Base-by-base conservation (phyloP, 768 basidiomycete species). In the Leccinum fibrillosum region DNA sequence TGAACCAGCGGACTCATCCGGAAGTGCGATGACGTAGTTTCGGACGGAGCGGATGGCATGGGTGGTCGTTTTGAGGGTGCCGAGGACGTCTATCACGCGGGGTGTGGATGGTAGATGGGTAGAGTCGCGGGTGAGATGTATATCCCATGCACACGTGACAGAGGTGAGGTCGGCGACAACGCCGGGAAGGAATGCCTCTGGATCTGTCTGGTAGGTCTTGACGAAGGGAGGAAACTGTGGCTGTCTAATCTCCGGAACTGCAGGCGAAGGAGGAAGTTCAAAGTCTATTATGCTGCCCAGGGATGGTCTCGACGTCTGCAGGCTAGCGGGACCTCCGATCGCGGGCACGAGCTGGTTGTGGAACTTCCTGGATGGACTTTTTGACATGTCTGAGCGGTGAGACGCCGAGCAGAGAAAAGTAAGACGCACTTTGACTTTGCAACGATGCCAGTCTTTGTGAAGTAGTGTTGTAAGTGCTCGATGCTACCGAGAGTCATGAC, bases 401-500 rank as follows among this genome's bases (percentile, higher is more conserved):
- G 32, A 12, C 4, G 15, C 5, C 35, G 11, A 21, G 17, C 11
- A 28, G 49, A 56, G 23, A 44, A n/a, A 32, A 49, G 35, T 17
- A 13, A 30, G 49, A 54, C 88, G 76, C 75, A 89, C 92, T 84
- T 82, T 74, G 80, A 81, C 76, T 86, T 84, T 34, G 88, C 79
- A 25, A 80, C 81, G 55, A 94, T 81, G 2, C 92, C 92, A 0
- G 90, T 85, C 80, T 94, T 94, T 8, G 90, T 92, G 67, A 95
- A 98, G 70, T 94, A 95, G 67, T 94, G 88, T 74, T 98, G 95
- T 44, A 98, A 82, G 70, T 97, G 92, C 69, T 96, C 90, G 64
- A 98, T 98, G 69, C 92, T 94, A n/a, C 94, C 94, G 17, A 98
- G 75, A 0, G 92, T 86, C 86, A 95, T 89, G 19, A 98, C 94